Evolutionary conservation across 169 alveolate species (phyloP), one percentile per base, ranked within the genome.

Genomic region (Toxoplasma gondii): DNA sequence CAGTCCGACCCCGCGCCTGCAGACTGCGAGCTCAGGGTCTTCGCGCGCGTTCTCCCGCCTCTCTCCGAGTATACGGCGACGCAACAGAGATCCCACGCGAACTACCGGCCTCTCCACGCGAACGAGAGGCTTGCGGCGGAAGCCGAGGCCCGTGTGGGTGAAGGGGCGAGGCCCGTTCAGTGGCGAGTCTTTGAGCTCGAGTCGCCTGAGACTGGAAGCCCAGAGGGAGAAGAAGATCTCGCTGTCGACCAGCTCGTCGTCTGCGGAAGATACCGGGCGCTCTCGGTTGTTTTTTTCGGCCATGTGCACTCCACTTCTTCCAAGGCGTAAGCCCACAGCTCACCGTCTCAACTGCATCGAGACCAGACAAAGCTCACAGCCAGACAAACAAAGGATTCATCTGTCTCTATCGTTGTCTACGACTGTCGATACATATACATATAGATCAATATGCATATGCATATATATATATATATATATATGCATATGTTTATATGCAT

Each of bases 241-340:
- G 44, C 27, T 24, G 90, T 82, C 5, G 90, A 82, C 64, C 90
- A 82, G 67, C 5, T 82, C 41, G 19, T 82, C 31, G 10, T 82
- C 67, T 82, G 64, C 41, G 90, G 90, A 22, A 38, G 27, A 34
- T 82, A 82, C 38, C n/a, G 39, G 39, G 7, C 69, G 5, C 64
- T 82, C 53, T 29, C 44, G 0, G 90, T 82, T 38, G 90, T 82
- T 38, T 34, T 82, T 34, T 41, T 82, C 69, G 90, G 90, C 17
- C 41, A 31, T n/a, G 67, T 41, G 29, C 12, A 41, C 39, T 34
- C 17, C 90, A 82, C 39, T 38, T 41, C 69, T n/a, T 9, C 69
- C 64, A 41, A 16, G 31, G 41, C 54, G 64, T 41, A 43, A 81
- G 34, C 88, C 19, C 22, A 17, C 22, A 34, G n/a, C n/a, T 24